Base-by-base conservation (phyloP, 306 rosid genomes). In the Trifolium fragiferum region DNA sequence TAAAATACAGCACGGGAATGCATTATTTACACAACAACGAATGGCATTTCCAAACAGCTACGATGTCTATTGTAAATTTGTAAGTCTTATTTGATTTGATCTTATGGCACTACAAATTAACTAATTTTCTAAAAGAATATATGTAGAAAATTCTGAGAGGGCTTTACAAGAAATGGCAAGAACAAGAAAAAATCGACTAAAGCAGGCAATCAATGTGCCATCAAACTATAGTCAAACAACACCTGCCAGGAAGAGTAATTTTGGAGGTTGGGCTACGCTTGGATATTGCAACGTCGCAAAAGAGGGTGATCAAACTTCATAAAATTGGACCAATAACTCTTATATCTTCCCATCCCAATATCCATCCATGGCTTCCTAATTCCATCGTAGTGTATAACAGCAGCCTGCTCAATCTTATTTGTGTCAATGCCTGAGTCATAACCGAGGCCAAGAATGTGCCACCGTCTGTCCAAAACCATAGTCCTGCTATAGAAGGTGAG, bases 341-440 rank as follows among this genome's bases (percentile, higher is more conserved):
- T 92, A 79, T 92, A 87, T 79, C 86, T 87, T 66, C 87, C 93
- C 74, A 86, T 54, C 8, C 86, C 93, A 63, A 92, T 83, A 50
- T 95, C 99, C 80, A 90, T 66, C 99, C 99, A 95, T 3, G 99
- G 99, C 82, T 95, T 95, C 86, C 91, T 86, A 40, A 87, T 85
- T 76, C 99, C 99, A 62, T 95, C 86, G 11, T 79, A 95, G 84
- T 92, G 99, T 78, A 95, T 85, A 55, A 95, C 97, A 4, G 97
- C 98, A 46, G 97, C 96, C 70, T 73, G 82, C 79, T 87, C 92
- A 38, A 95, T 83, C 73, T 78, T 73, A 2, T 73, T 73, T 69
- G 41, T 84, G 69, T 55, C 78, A 10, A 89, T 73, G 12, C 38
- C 70, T 0, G 88, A 73, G 70, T 92, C 84, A 37, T 85, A 84